Evolutionary conservation across 768 basidiomycete species (phyloP).

Genomic region (Omphalotus guepiniiformis): DNA sequence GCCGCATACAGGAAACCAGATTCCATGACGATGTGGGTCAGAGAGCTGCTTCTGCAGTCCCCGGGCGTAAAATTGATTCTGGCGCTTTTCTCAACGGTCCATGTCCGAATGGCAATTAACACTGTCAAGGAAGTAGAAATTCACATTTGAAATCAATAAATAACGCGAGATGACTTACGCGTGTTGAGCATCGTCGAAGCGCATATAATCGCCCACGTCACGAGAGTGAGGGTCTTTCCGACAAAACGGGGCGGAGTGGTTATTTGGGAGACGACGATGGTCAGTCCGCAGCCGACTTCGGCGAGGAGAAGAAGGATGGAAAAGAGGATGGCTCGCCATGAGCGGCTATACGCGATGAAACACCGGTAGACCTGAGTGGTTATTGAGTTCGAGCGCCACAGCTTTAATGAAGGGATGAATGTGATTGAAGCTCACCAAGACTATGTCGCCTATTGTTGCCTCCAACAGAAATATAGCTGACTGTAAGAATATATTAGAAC

Average conservation of each 20-base stretch:
- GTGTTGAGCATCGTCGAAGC: conserved; percentile 15
- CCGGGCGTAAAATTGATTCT: background rate
- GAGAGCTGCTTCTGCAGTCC: background rate
- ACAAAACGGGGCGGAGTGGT: conserved; percentile 7
- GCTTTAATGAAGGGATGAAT: background rate
- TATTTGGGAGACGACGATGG: conserved; percentile 9
- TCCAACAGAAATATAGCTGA: background rate
- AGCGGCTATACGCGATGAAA: conserved; percentile 18
- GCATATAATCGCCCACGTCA: conserved; percentile 15
- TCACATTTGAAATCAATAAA: background rate
- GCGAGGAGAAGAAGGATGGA: conserved; percentile 19
- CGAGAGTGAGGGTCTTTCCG: conserved; percentile 5
- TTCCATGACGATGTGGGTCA: conserved; percentile 22
- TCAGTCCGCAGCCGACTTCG: conserved; percentile 8
- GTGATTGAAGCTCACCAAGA: conserved; percentile 13
- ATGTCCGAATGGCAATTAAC: conserved; percentile 1
- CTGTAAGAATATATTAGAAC: background rate
- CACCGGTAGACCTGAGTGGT: conserved; percentile 17
- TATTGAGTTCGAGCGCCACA: background rate
- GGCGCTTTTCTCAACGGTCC: background rate
- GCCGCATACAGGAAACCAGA: conserved; percentile 24
- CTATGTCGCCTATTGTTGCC: conserved; percentile 12
- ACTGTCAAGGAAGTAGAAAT: background rate
- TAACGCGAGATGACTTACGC: conserved; percentile 9
- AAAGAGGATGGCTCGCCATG: conserved; percentile 13